Evolutionary conservation across 371 early-diverging fungal species (phyloP).

Genomic region (Phascolomyces articulosus): DNA sequence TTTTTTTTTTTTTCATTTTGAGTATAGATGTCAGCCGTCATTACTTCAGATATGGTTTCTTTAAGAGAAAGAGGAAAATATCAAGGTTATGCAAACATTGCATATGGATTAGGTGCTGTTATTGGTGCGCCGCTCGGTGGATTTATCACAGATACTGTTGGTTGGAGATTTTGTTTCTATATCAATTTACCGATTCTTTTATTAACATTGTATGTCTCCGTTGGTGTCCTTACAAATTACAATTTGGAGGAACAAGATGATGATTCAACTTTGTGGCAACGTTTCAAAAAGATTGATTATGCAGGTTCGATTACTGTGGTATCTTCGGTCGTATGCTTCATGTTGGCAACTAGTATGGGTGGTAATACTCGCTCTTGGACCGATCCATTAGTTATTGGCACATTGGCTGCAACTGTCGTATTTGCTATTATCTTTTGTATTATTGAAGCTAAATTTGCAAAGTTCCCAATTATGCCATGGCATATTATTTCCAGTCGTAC

Average conservation of each 20-base stretch:
- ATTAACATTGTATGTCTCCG: slow-evolving; percentile 53
- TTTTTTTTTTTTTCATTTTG: background rate
- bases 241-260: slow-evolving; percentile 37
- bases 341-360: slow-evolving; percentile 69
- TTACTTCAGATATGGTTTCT: slow-evolving; percentile 47
- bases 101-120: slow-evolving; percentile 58
- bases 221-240: slow-evolving; percentile 36
- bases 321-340: slow-evolving; percentile 51
- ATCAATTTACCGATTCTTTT: slow-evolving; percentile 75
- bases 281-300: slow-evolving; percentile 67
- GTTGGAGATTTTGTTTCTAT: slow-evolving; percentile 72
- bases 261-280: slow-evolving; percentile 46
- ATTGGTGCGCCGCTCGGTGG: slow-evolving; percentile 77
- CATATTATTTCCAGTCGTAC: slow-evolving; percentile 40
- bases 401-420: slow-evolving; percentile 49
- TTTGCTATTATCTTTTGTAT: slow-evolving; percentile 52
- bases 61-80: slow-evolving; percentile 52
- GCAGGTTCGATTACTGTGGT: slow-evolving; percentile 60
- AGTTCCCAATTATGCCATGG: slow-evolving; percentile 65
- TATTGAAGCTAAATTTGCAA: slow-evolving; percentile 61
- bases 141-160: slow-evolving; percentile 50
- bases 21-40: slow-evolving; percentile 30
- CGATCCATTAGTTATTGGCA: slow-evolving; percentile 60
- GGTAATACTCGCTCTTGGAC: slow-evolving; percentile 64
- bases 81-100: slow-evolving; percentile 50